Evolutionary conservation across 805 yeast species (phyloP).

Genomic region (Candida orba): DNA sequence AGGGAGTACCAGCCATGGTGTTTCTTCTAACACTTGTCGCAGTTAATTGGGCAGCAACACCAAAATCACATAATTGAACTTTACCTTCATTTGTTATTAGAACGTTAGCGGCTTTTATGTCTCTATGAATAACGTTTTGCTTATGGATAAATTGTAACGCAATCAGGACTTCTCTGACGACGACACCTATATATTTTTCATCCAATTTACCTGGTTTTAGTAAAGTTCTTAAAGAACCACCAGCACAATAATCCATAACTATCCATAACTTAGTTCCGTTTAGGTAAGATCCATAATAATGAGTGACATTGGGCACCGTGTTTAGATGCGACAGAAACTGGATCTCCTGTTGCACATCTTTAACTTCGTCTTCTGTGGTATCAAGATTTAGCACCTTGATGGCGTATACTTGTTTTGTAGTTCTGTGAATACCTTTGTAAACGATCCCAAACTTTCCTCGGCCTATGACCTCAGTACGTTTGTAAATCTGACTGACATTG

Average conservation of each 20-base stretch:
- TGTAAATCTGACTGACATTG: conserved; percentile 39
- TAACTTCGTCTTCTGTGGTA: conserved; percentile 89
- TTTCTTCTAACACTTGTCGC: conserved; percentile 71
- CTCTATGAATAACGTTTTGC: conserved; percentile 91
- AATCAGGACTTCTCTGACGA: conserved; percentile 70
- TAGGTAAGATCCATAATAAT: conserved; percentile 58
- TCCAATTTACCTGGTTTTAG: conserved; percentile 83
- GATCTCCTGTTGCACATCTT: conserved; percentile 89
- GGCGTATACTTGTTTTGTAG: conserved; percentile 77
- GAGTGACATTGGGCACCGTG: conserved; percentile 85
- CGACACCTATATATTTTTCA: conserved; percentile 76
- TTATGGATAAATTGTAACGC: conserved; percentile 80
- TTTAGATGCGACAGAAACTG: conserved; percentile 78
- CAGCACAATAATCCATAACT: conserved; percentile 95
- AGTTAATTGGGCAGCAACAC: conserved; percentile 92
- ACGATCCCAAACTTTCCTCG: conserved; percentile 97
- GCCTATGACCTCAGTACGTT: conserved; percentile 86
- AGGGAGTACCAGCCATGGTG: conserved; percentile 94
- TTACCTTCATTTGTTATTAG: conserved; percentile 82
- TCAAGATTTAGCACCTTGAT: conserved; percentile 89
- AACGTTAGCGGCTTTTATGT: conserved; percentile 93
- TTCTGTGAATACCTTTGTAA: conserved; percentile 71
- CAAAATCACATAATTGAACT: conserved; percentile 93
- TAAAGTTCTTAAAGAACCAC: conserved; percentile 74
- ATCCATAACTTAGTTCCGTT: conserved; percentile 11